Percentiles rank a stretch among this genome's conserved stretches.
These are phyloP conservation scores for Marasmius oreades DNA, from an alignment of 1,284 basidiomycete genomes.

Conservation along the genomic window DNA sequence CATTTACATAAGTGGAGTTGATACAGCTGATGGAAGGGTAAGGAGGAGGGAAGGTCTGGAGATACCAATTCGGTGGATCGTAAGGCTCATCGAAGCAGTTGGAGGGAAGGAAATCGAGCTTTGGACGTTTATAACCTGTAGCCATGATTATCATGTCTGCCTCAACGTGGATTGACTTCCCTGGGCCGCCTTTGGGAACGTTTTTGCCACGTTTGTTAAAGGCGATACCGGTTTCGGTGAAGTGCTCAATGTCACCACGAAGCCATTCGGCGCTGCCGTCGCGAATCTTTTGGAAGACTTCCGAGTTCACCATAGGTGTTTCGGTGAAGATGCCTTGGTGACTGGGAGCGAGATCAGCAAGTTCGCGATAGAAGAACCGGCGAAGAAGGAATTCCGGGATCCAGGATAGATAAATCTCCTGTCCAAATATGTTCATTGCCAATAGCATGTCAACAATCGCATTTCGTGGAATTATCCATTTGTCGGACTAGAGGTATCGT, in stretches of 20 bases:
- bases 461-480: slow-evolving; percentile 58
- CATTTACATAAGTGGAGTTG: slow-evolving; percentile 55
- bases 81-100: slow-evolving; percentile 63
- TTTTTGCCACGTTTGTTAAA: slow-evolving; percentile 24
- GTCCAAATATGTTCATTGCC: slow-evolving; percentile 55
- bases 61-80: slow-evolving; percentile 54
- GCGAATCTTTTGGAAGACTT: slow-evolving; percentile 50
- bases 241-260: slow-evolving; percentile 48
- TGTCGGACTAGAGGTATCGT: slow-evolving; percentile 18
- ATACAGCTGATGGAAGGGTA: slow-evolving; percentile 58
- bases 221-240: slow-evolving; percentile 43
- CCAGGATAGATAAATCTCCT: slow-evolving; percentile 39
- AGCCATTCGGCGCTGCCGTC: slow-evolving; percentile 47
- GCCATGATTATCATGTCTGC: slow-evolving; percentile 62
- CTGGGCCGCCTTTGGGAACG: slow-evolving; percentile 13
- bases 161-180: slow-evolving; percentile 28
- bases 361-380: slow-evolving; percentile 45
- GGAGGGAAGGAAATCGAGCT: slow-evolving; percentile 50
- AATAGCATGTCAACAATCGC: slow-evolving; percentile 52
- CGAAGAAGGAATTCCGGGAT: slow-evolving; percentile 23
- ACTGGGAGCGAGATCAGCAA: slow-evolving; percentile 43
- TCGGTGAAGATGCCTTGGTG: slow-evolving; percentile 43
- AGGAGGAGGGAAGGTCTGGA: slow-evolving; percentile 61
- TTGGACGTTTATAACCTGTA: slow-evolving; percentile 51
- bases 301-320: slow-evolving; percentile 57